phyloP scores from a whole-genome alignment of 1,284 basidiomycete genomes.

The Ganoderma lingzhi region DNA sequence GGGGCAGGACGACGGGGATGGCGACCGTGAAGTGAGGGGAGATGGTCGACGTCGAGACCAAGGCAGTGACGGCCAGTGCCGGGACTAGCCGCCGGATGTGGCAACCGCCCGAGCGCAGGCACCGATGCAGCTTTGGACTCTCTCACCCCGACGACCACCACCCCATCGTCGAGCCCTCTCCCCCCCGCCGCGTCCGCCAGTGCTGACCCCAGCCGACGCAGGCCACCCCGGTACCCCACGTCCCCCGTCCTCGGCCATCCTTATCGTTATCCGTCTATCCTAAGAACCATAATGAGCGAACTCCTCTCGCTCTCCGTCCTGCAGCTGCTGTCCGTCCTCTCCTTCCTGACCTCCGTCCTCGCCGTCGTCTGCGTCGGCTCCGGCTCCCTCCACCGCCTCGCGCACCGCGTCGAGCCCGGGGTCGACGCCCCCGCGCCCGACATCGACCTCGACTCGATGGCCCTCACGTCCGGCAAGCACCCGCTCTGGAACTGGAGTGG shows the following conservation, averaged over 20 bases:
- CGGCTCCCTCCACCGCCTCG: conserved; percentile 40
- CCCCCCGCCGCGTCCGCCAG: conserved; percentile 24
- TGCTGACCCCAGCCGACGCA: conserved; percentile 26
- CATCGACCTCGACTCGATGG: conserved; percentile 31
- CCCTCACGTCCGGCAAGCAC: conserved; percentile 33
- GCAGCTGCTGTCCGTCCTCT: conserved; percentile 45
- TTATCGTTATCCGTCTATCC: not conserved
- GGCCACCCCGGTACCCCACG: conserved; percentile 18
- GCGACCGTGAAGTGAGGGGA: not conserved
- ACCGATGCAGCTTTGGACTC: conserved; percentile 1
- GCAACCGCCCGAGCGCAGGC: not conserved
- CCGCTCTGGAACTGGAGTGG: conserved; percentile 42
- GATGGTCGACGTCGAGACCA: conserved; percentile 6
- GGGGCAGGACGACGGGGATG: conserved; percentile 4
- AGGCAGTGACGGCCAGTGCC: conserved; percentile 15
- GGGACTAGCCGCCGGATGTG: conserved; percentile 13
- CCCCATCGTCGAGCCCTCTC: conserved; percentile 18
- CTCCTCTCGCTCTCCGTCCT: conserved; percentile 43
- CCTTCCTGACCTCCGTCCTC: conserved; percentile 42
- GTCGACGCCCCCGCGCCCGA: conserved; percentile 34
- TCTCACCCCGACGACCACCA: conserved; percentile 22
- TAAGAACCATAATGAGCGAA: conserved; percentile 41
- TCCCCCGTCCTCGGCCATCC: conserved; percentile 24
- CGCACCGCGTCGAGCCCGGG: conserved; percentile 36
- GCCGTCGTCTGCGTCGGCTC: conserved; percentile 43